Conservation (phyloP, 208 protist genomes). For the Herpetomonas tarakana region DNA sequence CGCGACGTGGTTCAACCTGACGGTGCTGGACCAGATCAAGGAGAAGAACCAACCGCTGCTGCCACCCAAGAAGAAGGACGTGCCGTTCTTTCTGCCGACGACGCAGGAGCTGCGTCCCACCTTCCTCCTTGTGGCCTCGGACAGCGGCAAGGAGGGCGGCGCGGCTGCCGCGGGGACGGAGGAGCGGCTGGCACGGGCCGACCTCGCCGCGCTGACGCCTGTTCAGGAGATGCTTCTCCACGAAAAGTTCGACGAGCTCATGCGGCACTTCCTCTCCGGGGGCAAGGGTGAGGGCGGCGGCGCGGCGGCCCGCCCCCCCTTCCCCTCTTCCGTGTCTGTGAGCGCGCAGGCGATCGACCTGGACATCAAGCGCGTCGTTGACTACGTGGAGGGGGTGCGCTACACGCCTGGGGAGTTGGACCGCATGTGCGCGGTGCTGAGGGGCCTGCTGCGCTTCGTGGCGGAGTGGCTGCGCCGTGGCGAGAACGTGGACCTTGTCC, state of each 20-base stretch:
- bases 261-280: slow-evolving; percentile 36
- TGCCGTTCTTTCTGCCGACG: slow-evolving; percentile 89
- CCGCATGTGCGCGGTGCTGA: slow-evolving; percentile 44
- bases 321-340: background rate
- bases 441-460: slow-evolving; percentile 54
- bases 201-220: slow-evolving; percentile 41
- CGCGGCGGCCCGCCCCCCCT: no score
- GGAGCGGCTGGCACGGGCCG: slow-evolving; percentile 14
- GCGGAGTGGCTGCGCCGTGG: slow-evolving; percentile 41
- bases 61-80: slow-evolving; percentile 88
- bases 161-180: background rate
- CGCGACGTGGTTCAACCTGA: slow-evolving; percentile 78
- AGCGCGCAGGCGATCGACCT: slow-evolving; percentile 72
- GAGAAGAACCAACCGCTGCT: slow-evolving; percentile 88
- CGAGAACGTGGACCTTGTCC: slow-evolving; percentile 75
- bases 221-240: slow-evolving; percentile 67
- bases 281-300: background rate
- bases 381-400: slow-evolving; percentile 58
- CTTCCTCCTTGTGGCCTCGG: slow-evolving; percentile 66
- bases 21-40: slow-evolving; percentile 85
- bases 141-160: slow-evolving; percentile 11
- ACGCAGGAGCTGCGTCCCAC: slow-evolving; percentile 80
- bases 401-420: slow-evolving; percentile 69
- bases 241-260: slow-evolving; percentile 50
- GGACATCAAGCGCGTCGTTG: slow-evolving; percentile 62